phyloP scores from a whole-genome alignment of 257 asterid genomes.

The Salvia hispanica region DNA sequence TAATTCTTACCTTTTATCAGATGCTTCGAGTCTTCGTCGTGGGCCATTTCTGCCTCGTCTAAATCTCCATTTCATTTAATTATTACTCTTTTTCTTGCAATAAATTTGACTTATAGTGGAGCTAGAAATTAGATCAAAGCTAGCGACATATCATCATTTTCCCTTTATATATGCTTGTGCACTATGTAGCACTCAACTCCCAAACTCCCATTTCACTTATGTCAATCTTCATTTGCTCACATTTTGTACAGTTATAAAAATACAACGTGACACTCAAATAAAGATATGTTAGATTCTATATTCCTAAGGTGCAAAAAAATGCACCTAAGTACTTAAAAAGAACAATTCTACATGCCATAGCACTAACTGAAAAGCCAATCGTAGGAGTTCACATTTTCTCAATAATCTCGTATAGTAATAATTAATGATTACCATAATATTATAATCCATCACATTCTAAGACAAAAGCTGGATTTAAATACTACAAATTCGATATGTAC shows the following conservation, averaged over 20 bases:
- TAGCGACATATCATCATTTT: conserved; percentile 18
- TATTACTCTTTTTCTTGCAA: not conserved
- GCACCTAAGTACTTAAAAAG: not conserved
- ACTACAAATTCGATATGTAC: too few relatives aligned
- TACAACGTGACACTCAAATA: not conserved
- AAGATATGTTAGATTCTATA: not conserved
- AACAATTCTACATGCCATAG: too few relatives aligned
- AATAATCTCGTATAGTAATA: too few relatives aligned
- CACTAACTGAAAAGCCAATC: too few relatives aligned
- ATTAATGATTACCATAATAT: too few relatives aligned
- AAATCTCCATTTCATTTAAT: not conserved
- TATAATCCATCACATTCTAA: too few relatives aligned
- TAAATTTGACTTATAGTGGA: not conserved
- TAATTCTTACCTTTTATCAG: conserved; percentile 7
- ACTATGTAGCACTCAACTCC: too few relatives aligned
- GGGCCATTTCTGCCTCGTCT: conserved; percentile 11
- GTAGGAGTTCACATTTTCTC: too few relatives aligned
- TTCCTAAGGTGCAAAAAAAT: not conserved
- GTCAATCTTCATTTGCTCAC: not conserved
- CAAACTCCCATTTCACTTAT: too few relatives aligned
- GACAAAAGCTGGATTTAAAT: too few relatives aligned
- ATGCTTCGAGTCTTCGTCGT: conserved; percentile 12
- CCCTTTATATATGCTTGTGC: too few relatives aligned
- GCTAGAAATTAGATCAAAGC: conserved; percentile 11
- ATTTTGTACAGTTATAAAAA: too few relatives aligned